Percentiles rank a stretch among this genome's conserved stretches.
Evolutionary conservation across 2,329 filamentous ascomycete species (phyloP).

Genomic region (Pestalotiopsis sp.): DNA sequence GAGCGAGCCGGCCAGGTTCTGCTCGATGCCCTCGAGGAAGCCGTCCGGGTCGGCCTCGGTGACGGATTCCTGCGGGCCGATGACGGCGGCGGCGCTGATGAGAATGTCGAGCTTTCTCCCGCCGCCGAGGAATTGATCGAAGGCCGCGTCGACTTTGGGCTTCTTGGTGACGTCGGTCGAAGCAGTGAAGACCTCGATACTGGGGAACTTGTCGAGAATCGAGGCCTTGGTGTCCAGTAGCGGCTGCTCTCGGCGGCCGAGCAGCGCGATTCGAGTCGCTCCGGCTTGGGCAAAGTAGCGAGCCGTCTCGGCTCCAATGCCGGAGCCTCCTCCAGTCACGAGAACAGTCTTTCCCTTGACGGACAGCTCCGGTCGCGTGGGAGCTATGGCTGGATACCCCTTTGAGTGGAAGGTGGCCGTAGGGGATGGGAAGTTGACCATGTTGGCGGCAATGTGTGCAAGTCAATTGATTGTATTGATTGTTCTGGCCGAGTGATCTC

Average conservation of each 20-base stretch:
- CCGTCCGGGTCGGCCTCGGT: slow-evolving; percentile 29
- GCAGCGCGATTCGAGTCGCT: slow-evolving; percentile 43
- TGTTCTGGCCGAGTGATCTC: not conserved
- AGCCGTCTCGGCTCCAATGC: slow-evolving; percentile 47
- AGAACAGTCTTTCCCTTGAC: slow-evolving; percentile 40
- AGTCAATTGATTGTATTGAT: not conserved
- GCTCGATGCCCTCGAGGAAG: slow-evolving; percentile 36
- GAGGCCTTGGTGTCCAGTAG: slow-evolving; percentile 38
- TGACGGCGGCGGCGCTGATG: slow-evolving; percentile 38
- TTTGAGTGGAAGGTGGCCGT: slow-evolving; percentile 38
- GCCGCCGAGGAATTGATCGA: slow-evolving; percentile 28
- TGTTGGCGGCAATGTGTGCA: not conserved
- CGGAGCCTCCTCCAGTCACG: slow-evolving; percentile 45
- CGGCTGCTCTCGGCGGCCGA: slow-evolving; percentile 40
- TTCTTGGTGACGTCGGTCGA: slow-evolving; percentile 35
- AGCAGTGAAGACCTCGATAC: slow-evolving; percentile 34
- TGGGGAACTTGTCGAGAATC: slow-evolving; percentile 35
- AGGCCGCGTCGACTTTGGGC: slow-evolving; percentile 34
- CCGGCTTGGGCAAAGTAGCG: slow-evolving; percentile 45
- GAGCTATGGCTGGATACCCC: slow-evolving; percentile 38
- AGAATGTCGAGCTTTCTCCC: slow-evolving; percentile 40
- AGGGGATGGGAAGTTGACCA: slow-evolving; percentile 29
- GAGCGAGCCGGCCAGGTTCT: slow-evolving; percentile 36
- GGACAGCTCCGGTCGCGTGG: slow-evolving; percentile 40
- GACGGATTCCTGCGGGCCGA: slow-evolving; percentile 30